A percentile compares a stretch with the other conserved stretches of the same genome.
These are phyloP conservation scores for Arabis hirsuta DNA, from an alignment of 345 rosid genomes.

Conservation along the genomic window DNA sequence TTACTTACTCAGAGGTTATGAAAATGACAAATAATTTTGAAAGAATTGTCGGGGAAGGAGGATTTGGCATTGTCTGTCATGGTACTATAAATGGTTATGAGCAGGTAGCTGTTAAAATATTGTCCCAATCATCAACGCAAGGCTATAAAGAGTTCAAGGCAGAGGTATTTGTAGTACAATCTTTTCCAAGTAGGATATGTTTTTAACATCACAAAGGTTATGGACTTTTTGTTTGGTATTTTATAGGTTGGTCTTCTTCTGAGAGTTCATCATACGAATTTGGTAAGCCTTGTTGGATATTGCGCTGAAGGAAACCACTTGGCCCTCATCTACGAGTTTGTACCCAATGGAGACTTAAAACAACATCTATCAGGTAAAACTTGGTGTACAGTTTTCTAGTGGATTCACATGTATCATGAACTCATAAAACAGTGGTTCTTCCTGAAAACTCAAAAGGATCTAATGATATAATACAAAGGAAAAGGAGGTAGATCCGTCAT, in stretches of 20 bases:
- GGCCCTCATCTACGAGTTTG: conserved; percentile 55
- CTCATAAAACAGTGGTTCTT: not conserved
- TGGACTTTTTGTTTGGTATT: not conserved
- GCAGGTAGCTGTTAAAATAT: conserved; percentile 60
- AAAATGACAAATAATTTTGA: conserved; percentile 46
- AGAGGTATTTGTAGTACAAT: conserved; percentile 44
- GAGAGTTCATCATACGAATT: conserved; percentile 58
- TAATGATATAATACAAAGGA: conserved; percentile 19
- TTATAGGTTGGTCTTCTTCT: conserved; percentile 52
- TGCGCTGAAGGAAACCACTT: conserved; percentile 48
- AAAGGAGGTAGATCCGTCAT: conserved; percentile 22
- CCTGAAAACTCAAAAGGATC: not conserved
- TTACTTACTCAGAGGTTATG: conserved; percentile 41
- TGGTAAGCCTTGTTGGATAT: conserved; percentile 54
- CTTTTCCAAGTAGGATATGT: not conserved
- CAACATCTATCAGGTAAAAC: conserved; percentile 48
- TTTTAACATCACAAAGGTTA: not conserved
- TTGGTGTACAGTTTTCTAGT: not conserved
- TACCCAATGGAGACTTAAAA: conserved; percentile 52
- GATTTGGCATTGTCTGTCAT: conserved; percentile 55
- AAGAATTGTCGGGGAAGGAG: conserved; percentile 54
- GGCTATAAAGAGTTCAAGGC: conserved; percentile 54
- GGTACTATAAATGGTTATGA: conserved; percentile 46
- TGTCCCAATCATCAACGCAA: conserved; percentile 48
- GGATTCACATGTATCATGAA: not conserved